These are phyloP conservation scores for Chaetomium globosum DNA, from an alignment of 2,329 filamentous ascomycete genomes.

Conservation along the genomic window DNA sequence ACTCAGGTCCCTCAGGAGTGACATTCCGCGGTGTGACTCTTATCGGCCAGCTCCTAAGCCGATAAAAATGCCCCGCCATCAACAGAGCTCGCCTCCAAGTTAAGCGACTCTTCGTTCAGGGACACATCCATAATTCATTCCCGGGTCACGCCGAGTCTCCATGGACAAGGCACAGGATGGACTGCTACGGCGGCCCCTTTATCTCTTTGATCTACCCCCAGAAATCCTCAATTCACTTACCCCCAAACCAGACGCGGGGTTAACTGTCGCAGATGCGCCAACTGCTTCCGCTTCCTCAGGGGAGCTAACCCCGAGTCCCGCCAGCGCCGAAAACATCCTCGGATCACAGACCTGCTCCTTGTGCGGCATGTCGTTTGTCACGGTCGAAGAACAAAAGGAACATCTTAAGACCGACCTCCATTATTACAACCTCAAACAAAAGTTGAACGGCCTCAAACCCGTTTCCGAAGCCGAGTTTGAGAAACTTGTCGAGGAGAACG, in stretches of 20 bases:
- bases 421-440: slow-evolving; percentile 92
- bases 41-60: not conserved
- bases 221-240: slow-evolving; percentile 71
- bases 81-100: not conserved
- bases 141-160: not conserved
- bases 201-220: slow-evolving; percentile 76
- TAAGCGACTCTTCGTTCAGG: not conserved
- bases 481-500: slow-evolving; percentile 78
- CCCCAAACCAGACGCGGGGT: slow-evolving; percentile 53
- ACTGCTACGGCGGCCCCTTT: slow-evolving; percentile 55
- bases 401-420: slow-evolving; percentile 92
- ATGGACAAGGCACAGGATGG: slow-evolving; percentile 49
- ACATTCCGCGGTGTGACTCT: slow-evolving; percentile 11
- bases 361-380: slow-evolving; percentile 72
- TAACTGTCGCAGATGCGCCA: slow-evolving; percentile 43
- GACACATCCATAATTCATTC: not conserved
- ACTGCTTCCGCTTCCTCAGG: slow-evolving; percentile 24
- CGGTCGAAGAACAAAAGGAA: slow-evolving; percentile 76
- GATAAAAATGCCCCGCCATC: slow-evolving; percentile 21
- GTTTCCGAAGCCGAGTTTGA: slow-evolving; percentile 85
- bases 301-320: slow-evolving; percentile 35
- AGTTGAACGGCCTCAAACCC: slow-evolving; percentile 70
- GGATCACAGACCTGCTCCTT: slow-evolving; percentile 78
- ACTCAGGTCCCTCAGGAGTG: not conserved
- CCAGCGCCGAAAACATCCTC: slow-evolving; percentile 44